Conservation (phyloP, 176 grass and related monocot genomes). For the Oryza meyeriana region DNA sequence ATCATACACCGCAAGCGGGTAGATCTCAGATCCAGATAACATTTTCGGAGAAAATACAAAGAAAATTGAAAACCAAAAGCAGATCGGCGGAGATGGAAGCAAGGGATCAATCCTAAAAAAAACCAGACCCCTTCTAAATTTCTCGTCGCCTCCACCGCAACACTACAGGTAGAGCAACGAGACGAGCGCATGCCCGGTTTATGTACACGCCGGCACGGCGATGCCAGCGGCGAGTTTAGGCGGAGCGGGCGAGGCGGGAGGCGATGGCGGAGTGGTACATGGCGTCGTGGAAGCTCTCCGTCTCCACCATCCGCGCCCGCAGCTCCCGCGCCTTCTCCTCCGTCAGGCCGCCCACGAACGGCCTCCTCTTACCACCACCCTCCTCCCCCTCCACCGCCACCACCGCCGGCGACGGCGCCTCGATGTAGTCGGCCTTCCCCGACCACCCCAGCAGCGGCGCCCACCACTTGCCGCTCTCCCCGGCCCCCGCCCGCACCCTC, state of each 20-base stretch:
- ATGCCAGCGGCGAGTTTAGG: neutral
- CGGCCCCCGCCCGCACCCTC: neutral
- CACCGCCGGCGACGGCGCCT: constrained; percentile 9
- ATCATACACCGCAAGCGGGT: too few relatives aligned
- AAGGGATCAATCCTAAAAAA: constrained; percentile 18
- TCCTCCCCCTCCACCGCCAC: neutral
- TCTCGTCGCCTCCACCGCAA: neutral
- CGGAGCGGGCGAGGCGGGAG: constrained; percentile 70
- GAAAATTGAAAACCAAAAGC: neutral
- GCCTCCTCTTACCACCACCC: neutral
- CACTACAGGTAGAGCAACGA: neutral
- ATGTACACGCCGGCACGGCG: neutral
- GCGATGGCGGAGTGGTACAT: constrained; percentile 99
- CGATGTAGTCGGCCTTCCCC: constrained; percentile 66
- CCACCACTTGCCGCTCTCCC: constrained; percentile 64
- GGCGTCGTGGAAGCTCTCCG: constrained; percentile 66
- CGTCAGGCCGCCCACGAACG: constrained; percentile 41
- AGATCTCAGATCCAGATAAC: neutral
- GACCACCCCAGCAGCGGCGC: constrained; percentile 73
- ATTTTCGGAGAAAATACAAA: neutral
- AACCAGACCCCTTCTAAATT: constrained; percentile 2
- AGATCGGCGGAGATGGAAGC: neutral
- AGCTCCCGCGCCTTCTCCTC: constrained; percentile 88
- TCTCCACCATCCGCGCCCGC: constrained; percentile 59
- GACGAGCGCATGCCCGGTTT: neutral